A percentile compares a stretch with the other conserved stretches of the same genome.
These are phyloP conservation scores for Wickerhamiella kurtzmanii DNA, from an alignment of 805 yeast species.

Conservation along the genomic window DNA sequence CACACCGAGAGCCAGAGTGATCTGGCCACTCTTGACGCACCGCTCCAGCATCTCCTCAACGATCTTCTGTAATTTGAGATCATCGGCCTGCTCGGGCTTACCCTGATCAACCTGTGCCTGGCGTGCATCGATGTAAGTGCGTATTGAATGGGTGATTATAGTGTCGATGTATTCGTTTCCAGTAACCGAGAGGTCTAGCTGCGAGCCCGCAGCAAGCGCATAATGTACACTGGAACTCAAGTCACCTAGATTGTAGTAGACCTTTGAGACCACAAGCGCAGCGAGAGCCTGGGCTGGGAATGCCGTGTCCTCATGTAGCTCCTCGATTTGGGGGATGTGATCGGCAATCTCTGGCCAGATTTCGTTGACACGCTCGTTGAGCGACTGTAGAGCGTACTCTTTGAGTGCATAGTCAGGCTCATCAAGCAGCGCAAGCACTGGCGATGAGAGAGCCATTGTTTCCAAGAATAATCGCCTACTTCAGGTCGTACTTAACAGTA, in stretches of 20 bases:
- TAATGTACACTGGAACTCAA: conserved; percentile 80
- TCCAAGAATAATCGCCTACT: neutral
- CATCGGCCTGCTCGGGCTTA: conserved; percentile 26
- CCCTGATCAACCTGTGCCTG: conserved; percentile 33
- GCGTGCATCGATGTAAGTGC: conserved; percentile 57
- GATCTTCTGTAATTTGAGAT: conserved; percentile 48
- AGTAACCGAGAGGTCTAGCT: conserved; percentile 58
- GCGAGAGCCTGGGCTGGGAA: conserved; percentile 73
- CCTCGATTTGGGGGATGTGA: conserved; percentile 75
- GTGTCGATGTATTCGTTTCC: conserved; percentile 79
- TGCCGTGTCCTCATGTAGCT: conserved; percentile 68
- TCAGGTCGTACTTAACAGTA: too few species aligned
- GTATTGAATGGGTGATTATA: conserved; percentile 84
- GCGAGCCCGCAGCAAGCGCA: conserved; percentile 71
- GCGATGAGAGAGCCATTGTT: conserved; percentile 55
- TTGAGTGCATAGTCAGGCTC: conserved; percentile 71
- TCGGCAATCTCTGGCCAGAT: conserved; percentile 97
- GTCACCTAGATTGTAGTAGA: conserved; percentile 83
- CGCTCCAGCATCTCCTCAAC: conserved; percentile 79
- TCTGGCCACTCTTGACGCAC: conserved; percentile 59
- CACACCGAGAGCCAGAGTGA: conserved; percentile 75
- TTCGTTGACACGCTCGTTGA: conserved; percentile 74
- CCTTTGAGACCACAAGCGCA: conserved; percentile 85
- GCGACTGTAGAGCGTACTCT: conserved; percentile 69
- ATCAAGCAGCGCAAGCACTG: conserved; percentile 74